Evolutionary conservation across 2,329 filamentous ascomycete species (phyloP).

Genomic region (Pleomassaria siparia): DNA sequence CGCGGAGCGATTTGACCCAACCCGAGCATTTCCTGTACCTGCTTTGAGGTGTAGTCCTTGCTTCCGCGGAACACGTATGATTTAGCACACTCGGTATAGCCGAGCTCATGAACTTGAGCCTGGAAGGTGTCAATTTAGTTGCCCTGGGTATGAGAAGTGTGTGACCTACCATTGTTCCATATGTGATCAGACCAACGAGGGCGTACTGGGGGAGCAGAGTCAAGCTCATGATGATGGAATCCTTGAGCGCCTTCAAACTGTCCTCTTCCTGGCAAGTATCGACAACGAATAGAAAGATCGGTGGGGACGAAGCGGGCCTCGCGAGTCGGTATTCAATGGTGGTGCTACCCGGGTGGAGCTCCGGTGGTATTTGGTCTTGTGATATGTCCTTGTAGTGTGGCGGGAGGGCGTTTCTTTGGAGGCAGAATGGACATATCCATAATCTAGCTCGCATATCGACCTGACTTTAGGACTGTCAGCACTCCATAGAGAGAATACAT

Average conservation of each 20-base stretch:
- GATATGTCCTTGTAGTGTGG: conserved; percentile 91
- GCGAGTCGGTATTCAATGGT: conserved; percentile 88
- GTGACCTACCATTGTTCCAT: conserved; percentile 80
- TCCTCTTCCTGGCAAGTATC: conserved; percentile 89
- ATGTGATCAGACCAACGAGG: conserved; percentile 81
- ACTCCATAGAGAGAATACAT: background rate
- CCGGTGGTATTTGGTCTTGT: conserved; percentile 76
- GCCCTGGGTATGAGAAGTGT: background rate
- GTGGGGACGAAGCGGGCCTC: conserved; percentile 78
- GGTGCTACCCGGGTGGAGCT: conserved; percentile 78
- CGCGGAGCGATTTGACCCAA: conserved; percentile 72
- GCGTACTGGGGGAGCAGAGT: conserved; percentile 79
- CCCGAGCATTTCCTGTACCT: conserved; percentile 99
- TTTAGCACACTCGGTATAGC: conserved; percentile 96
- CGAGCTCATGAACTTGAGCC: conserved; percentile 96
- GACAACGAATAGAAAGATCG: conserved; percentile 85
- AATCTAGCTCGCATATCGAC: conserved; percentile 81
- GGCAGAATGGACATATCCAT: conserved; percentile 88
- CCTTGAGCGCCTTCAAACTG: conserved; percentile 78
- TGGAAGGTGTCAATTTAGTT: conserved; percentile 40
- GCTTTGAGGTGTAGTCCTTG: conserved; percentile 97
- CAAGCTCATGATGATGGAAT: conserved; percentile 83
- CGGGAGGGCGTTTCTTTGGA: conserved; percentile 79
- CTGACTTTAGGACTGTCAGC: conserved; percentile 56
- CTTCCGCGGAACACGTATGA: conserved; percentile 97